Conservation (phyloP, 805 yeast genomes). For the Saccharomyces mikatae region DNA sequence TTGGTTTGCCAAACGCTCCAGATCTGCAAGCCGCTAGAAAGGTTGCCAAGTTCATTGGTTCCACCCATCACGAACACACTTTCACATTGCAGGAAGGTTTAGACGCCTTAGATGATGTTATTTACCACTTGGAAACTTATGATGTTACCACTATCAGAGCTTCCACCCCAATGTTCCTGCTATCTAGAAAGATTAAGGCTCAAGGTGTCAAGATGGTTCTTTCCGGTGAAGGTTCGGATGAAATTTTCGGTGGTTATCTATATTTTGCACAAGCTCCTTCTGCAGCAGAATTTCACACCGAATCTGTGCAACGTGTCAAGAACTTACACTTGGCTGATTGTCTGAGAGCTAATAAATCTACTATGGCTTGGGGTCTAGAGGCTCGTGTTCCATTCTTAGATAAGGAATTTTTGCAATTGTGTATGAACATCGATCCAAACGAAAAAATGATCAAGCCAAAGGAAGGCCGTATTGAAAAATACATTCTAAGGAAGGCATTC, state of each 20-base stretch:
- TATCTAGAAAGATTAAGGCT: slow-evolving; percentile 95
- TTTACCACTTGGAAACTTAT: slow-evolving; percentile 90
- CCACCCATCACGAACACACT: slow-evolving; percentile 95
- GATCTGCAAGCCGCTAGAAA: slow-evolving; percentile 93
- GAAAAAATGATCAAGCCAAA: slow-evolving; percentile 74
- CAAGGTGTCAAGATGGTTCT: slow-evolving; percentile 99
- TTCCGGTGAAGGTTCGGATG: slow-evolving; percentile 98
- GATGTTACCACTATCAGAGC: slow-evolving; percentile 99
- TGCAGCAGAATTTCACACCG: slow-evolving; percentile 87
- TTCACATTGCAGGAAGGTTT: slow-evolving; percentile 95
- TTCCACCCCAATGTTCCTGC: slow-evolving; percentile 95
- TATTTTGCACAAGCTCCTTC: slow-evolving; percentile 96
- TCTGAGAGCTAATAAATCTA: slow-evolving; percentile 96
- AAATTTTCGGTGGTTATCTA: slow-evolving; percentile 96
- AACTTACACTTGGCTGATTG: slow-evolving; percentile 96
- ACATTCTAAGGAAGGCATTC: slow-evolving; percentile 94
- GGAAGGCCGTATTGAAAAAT: slow-evolving; percentile 85
- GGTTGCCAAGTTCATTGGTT: slow-evolving; percentile 93
- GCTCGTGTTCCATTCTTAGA: slow-evolving; percentile 99
- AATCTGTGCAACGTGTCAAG: slow-evolving; percentile 92
- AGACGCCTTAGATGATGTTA: slow-evolving; percentile 90
- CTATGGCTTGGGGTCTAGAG: slow-evolving; percentile 99
- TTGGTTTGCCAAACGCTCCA: slow-evolving; percentile 97
- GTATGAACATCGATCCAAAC: slow-evolving; percentile 90
- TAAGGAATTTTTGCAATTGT: slow-evolving; percentile 78